A percentile compares a stretch with the other conserved stretches of the same genome.
phyloP scores from a whole-genome alignment of 495 filamentous ascomycete species.

The Xylaria scruposa region DNA sequence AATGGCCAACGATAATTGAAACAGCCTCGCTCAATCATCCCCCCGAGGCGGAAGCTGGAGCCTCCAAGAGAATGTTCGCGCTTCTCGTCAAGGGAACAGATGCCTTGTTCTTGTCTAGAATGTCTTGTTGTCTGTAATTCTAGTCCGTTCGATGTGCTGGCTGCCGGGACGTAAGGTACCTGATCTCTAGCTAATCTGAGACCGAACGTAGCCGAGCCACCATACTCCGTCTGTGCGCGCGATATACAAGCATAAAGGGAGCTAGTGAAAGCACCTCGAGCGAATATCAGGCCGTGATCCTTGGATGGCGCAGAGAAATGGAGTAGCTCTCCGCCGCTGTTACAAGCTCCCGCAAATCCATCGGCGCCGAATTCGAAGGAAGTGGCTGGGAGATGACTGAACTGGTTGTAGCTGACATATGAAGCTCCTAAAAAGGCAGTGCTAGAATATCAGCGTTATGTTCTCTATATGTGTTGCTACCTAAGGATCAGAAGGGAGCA shows the following conservation, averaged over 20 bases:
- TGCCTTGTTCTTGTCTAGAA: neutral
- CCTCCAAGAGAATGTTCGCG: conserved; percentile 5
- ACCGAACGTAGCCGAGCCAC: neutral
- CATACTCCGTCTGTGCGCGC: conserved; percentile 26
- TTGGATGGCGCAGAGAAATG: conserved; percentile 30
- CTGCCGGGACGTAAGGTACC: neutral
- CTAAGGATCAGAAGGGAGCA: neutral
- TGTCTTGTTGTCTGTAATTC: neutral
- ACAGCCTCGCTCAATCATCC: conserved; percentile 31
- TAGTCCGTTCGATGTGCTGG: neutral
- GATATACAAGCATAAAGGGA: conserved; percentile 33
- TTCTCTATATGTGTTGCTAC: neutral
- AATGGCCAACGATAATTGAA: conserved; percentile 38
- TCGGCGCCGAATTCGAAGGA: conserved; percentile 38
- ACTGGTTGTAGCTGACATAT: conserved; percentile 33
- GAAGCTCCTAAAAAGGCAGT: conserved; percentile 28
- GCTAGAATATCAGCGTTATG: neutral
- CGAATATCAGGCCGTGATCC: conserved; percentile 30
- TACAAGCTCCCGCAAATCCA: conserved; percentile 32
- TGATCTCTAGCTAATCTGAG: neutral
- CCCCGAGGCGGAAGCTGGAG: conserved; percentile 29
- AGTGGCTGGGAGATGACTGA: conserved; percentile 29
- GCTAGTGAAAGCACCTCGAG: conserved; percentile 28
- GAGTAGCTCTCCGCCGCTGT: conserved; percentile 34
- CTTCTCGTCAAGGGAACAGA: neutral